Conservation (phyloP, 306 rosid species). For the Trifolium fragiferum region DNA sequence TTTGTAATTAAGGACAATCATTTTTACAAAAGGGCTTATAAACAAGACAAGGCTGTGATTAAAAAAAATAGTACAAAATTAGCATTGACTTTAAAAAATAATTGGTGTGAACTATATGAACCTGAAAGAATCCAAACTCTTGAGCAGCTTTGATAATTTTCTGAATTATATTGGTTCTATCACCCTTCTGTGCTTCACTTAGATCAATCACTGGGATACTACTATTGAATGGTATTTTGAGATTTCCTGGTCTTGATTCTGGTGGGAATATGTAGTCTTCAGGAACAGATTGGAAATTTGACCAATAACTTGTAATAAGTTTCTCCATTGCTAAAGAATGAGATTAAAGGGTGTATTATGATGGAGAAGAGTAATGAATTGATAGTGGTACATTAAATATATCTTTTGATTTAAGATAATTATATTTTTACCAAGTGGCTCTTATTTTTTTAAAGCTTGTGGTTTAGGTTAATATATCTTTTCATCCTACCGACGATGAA, state of each 20-base stretch:
- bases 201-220: slow-evolving; percentile 42
- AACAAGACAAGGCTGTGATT: no score
- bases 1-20: no score
- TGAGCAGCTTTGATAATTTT: slow-evolving; percentile 42
- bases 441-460: no score
- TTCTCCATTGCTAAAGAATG: slow-evolving; percentile 33
- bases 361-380: neutral
- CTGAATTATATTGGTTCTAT: slow-evolving; percentile 25
- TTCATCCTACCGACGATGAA: no score
- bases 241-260: slow-evolving; percentile 46
- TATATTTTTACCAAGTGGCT: neutral
- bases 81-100: no score
- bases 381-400: neutral
- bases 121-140: slow-evolving; percentile 52
- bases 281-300: slow-evolving; percentile 29
- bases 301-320: slow-evolving; percentile 38
- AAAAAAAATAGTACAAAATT: no score
- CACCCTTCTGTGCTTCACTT: neutral
- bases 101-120: no score
- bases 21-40: no score
- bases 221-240: slow-evolving; percentile 20
- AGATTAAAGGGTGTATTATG: neutral
- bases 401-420: neutral
- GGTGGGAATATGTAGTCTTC: slow-evolving; percentile 46
- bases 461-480: no score